These are phyloP conservation scores for Sicyos edulis DNA, from an alignment of 306 rosid species.

Conservation along the genomic window DNA sequence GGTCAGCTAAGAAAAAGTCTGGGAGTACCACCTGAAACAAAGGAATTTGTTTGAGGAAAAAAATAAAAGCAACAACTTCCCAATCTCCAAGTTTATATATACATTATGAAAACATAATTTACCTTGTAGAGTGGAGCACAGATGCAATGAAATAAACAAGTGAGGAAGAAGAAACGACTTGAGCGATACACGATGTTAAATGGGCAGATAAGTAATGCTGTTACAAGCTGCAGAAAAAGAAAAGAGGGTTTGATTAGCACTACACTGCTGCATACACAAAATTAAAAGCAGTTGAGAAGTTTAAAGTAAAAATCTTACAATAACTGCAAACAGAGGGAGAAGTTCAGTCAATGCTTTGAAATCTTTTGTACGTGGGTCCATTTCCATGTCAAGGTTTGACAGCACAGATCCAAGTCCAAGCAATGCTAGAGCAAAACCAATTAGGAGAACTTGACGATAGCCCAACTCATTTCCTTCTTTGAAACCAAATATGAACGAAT, in stretches of 20 bases:
- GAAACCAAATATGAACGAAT: slow-evolving; percentile 73
- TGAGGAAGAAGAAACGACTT: slow-evolving; percentile 57
- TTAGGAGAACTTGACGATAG: slow-evolving; percentile 42
- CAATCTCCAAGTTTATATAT: neutral
- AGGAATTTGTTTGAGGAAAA: neutral
- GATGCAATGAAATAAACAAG: slow-evolving; percentile 47
- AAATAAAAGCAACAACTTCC: neutral
- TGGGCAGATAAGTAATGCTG: slow-evolving; percentile 40
- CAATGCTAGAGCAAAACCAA: slow-evolving; percentile 38
- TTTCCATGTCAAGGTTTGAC: slow-evolving; percentile 65
- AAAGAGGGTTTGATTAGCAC: neutral
- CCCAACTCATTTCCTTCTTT: slow-evolving; percentile 57
- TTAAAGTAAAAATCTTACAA: slow-evolving; percentile 36
- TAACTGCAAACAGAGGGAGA: slow-evolving; percentile 46
- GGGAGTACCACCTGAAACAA: slow-evolving; percentile 53
- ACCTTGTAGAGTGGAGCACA: slow-evolving; percentile 66
- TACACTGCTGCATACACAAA: neutral
- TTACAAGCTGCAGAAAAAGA: slow-evolving; percentile 32
- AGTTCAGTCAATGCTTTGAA: slow-evolving; percentile 50
- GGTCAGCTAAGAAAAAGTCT: slow-evolving; percentile 73
- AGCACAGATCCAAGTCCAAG: slow-evolving; percentile 53
- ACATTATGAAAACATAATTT: neutral
- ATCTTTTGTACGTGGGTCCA: slow-evolving; percentile 45
- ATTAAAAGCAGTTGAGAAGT: neutral
- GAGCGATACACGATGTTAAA: slow-evolving; percentile 52